These are phyloP conservation scores for Scorias spongiosa DNA, from an alignment of 2,329 filamentous ascomycete species.

Conservation along the genomic window DNA sequence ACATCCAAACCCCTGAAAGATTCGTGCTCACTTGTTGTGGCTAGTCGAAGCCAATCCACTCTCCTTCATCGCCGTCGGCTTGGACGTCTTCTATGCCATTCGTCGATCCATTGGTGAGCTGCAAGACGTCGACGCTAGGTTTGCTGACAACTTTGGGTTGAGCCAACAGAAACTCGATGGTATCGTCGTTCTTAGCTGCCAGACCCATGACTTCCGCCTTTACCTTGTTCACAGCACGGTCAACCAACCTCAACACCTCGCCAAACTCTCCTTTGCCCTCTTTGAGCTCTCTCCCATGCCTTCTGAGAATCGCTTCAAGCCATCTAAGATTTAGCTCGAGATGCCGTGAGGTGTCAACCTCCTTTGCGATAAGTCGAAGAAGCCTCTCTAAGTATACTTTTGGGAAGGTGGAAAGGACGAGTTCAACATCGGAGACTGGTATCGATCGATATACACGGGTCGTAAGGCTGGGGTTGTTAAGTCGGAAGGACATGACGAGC, in stretches of 20 bases:
- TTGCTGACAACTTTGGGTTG: slow-evolving; percentile 10
- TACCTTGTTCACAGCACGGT: slow-evolving; percentile 66
- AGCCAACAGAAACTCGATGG: slow-evolving; percentile 63
- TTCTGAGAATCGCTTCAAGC: slow-evolving; percentile 68
- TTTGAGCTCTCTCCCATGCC: slow-evolving; percentile 73
- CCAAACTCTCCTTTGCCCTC: slow-evolving; percentile 67
- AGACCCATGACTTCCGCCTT: slow-evolving; percentile 67
- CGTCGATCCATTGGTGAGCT: background rate
- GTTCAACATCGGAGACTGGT: slow-evolving; percentile 56
- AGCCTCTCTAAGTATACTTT: slow-evolving; percentile 74
- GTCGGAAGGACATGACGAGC: slow-evolving; percentile 89
- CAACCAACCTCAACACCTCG: slow-evolving; percentile 68
- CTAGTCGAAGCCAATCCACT: slow-evolving; percentile 40
- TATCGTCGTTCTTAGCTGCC: slow-evolving; percentile 78
- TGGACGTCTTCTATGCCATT: background rate
- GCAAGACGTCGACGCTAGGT: background rate
- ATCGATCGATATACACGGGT: slow-evolving; percentile 74
- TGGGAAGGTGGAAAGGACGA: slow-evolving; percentile 67
- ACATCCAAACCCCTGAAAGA: too few species aligned
- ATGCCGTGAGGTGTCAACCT: slow-evolving; percentile 81
- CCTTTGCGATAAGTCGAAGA: slow-evolving; percentile 72
- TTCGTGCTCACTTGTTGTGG: too few species aligned
- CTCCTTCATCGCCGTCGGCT: slow-evolving; percentile 11
- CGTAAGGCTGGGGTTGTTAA: slow-evolving; percentile 73
- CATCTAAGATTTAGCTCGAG: slow-evolving; percentile 89